These are phyloP conservation scores for Saccharum hybrid DNA, from an alignment of 202 grass and related monocot genomes.

Conservation along the genomic window DNA sequence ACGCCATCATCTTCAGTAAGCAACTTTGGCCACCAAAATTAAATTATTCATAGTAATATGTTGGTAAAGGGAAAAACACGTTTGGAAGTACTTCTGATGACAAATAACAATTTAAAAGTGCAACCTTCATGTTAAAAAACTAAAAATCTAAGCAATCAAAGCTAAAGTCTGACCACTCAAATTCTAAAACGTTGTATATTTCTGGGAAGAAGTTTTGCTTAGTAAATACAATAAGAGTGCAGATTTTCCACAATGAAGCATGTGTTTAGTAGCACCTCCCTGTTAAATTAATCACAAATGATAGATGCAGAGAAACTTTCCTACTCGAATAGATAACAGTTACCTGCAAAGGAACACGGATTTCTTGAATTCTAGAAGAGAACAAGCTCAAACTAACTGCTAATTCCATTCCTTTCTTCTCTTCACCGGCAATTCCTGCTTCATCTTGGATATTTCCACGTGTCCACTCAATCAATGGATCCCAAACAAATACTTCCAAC, in stretches of 20 bases:
- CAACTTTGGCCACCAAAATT: neutral
- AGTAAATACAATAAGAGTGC: neutral
- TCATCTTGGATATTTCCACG: slow-evolving; percentile 91
- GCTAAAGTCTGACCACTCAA: slow-evolving; percentile 10
- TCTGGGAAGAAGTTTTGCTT: neutral
- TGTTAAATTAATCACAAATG: slow-evolving; percentile 29
- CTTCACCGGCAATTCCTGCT: slow-evolving; percentile 90
- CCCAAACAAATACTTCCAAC: slow-evolving; percentile 97
- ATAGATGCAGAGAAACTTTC: slow-evolving; percentile 34
- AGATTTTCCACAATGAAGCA: neutral
- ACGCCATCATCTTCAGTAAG: slow-evolving; percentile 3
- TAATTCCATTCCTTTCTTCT: slow-evolving; percentile 98
- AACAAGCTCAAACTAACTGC: slow-evolving; percentile 99
- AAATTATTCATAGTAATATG: neutral
- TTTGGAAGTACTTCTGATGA: neutral
- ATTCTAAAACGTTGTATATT: neutral
- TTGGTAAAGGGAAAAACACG: neutral
- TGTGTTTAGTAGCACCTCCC: neutral
- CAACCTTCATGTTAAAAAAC: neutral
- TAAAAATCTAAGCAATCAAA: neutral
- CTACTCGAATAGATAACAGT: slow-evolving; percentile 41
- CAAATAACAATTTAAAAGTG: neutral
- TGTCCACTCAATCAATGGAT: slow-evolving; percentile 94
- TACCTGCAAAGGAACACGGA: slow-evolving; percentile 97
- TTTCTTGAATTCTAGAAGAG: slow-evolving; percentile 95